Conservation (phyloP, 108 stramenopile species). For the Pinguiococcus pyrenoidosus region DNA sequence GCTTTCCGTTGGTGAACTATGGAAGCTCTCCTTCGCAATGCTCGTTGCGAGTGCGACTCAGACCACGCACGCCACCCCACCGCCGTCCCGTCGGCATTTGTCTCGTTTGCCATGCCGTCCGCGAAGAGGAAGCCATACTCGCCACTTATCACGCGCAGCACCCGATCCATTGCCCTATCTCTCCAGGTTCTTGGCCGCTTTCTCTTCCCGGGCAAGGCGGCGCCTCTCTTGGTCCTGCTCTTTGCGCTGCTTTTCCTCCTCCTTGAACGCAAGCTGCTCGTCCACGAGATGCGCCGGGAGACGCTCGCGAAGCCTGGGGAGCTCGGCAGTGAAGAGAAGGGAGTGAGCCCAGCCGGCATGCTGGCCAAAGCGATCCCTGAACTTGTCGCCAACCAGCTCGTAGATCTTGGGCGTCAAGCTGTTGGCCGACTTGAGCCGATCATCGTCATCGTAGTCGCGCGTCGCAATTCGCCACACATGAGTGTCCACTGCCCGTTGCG, state of each 20-base stretch:
- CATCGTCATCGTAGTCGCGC: slow-evolving; percentile 39
- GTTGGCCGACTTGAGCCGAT: slow-evolving; percentile 40
- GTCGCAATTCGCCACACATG: slow-evolving; percentile 93
- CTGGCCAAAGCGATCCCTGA: slow-evolving; percentile 62
- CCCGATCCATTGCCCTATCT: not conserved
- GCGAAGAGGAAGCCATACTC: too few species aligned
- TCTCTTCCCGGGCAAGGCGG: too few species aligned
- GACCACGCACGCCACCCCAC: too few species aligned
- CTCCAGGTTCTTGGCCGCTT: not conserved
- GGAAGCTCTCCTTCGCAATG: too few species aligned
- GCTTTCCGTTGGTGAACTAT: too few species aligned
- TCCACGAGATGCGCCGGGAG: slow-evolving; percentile 19
- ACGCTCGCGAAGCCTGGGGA: slow-evolving; percentile 25
- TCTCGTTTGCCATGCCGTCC: too few species aligned
- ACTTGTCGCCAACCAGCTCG: slow-evolving; percentile 72
- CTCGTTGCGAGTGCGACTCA: too few species aligned
- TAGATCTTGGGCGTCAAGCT: slow-evolving; percentile 77
- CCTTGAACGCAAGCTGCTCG: slow-evolving; percentile 28
- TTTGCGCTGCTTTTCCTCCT: slow-evolving; percentile 26
- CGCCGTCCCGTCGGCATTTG: too few species aligned
- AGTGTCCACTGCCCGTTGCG: too few species aligned
- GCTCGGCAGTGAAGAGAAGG: slow-evolving; percentile 83
- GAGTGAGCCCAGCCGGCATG: slow-evolving; percentile 97
- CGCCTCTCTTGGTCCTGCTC: not conserved
- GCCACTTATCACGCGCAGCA: too few species aligned